Evolutionary conservation across 2,329 filamentous ascomycete species (phyloP).

Genomic region (Shiraia sp.): DNA sequence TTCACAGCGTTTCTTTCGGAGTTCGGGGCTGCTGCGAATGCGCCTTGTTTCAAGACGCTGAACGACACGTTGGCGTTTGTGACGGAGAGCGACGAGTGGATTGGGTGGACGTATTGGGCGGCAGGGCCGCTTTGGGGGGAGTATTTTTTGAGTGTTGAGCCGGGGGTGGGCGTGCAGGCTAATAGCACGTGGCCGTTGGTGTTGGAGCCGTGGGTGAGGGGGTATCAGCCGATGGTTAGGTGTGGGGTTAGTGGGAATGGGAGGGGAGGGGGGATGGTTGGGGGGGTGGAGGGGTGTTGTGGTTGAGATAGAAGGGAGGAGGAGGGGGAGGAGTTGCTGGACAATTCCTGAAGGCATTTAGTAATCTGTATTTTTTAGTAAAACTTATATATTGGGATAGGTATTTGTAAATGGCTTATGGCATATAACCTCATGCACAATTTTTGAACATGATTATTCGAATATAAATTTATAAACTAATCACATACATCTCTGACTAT

Average conservation of each 20-base stretch:
- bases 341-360: too few relatives aligned
- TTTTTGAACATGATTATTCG: too few relatives aligned
- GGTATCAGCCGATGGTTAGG: constrained; percentile 24
- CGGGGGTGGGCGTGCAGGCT: constrained; percentile 13
- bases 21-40: constrained; percentile 51
- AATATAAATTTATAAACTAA: too few relatives aligned
- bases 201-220: constrained; percentile 20
- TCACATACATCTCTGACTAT: too few relatives aligned
- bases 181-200: constrained; percentile 24
- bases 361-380: too few relatives aligned
- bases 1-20: constrained; percentile 57
- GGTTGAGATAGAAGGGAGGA: constrained; percentile 14
- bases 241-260: constrained; percentile 21
- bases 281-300: constrained; percentile 19
- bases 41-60: constrained; percentile 49
- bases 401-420: too few relatives aligned
- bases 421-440: too few relatives aligned
- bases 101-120: constrained; percentile 58
- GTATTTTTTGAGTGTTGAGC: constrained; percentile 28
- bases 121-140: constrained; percentile 56
- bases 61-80: constrained; percentile 46
- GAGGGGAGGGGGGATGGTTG: constrained; percentile 5
- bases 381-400: too few relatives aligned
- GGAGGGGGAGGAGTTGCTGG: not conserved
- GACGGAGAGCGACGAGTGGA: constrained; percentile 47